These are phyloP conservation scores for Curvularia lunata DNA, from an alignment of 2,329 filamentous ascomycete genomes.

Conservation along the genomic window DNA sequence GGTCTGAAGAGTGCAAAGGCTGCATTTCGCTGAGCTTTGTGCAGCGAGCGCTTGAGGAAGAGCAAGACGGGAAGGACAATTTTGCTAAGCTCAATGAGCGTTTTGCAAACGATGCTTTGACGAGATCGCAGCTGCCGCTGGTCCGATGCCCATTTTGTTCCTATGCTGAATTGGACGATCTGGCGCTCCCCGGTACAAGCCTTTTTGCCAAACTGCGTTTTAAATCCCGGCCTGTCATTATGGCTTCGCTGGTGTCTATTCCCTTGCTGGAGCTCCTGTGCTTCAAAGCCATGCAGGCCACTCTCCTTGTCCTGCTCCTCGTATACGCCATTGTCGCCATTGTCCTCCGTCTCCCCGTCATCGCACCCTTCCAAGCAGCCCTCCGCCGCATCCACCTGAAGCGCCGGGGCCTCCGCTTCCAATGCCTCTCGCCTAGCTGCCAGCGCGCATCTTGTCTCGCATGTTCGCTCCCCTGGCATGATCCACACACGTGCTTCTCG, in stretches of 20 bases:
- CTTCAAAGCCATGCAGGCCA: constrained; percentile 55
- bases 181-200: constrained; percentile 35
- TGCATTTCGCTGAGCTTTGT: constrained; percentile 73
- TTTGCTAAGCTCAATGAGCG: constrained; percentile 79
- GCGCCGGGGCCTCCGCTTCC: constrained; percentile 76
- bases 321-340: constrained; percentile 31
- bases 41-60: constrained; percentile 72
- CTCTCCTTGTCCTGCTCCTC: constrained; percentile 62
- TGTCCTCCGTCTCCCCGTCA: constrained; percentile 34
- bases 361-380: constrained; percentile 62
- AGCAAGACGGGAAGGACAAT: constrained; percentile 73
- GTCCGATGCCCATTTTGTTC: constrained; percentile 88
- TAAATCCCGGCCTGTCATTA: constrained; percentile 40
- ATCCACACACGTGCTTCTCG: constrained; percentile 90
- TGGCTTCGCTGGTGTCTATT: constrained; percentile 36
- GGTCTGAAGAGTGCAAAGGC: constrained; percentile 67
- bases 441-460: constrained; percentile 75
- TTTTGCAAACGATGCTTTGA: constrained; percentile 75
- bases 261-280: constrained; percentile 43
- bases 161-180: constrained; percentile 82
- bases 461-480: constrained; percentile 82
- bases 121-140: constrained; percentile 75
- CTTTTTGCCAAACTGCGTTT: constrained; percentile 35
- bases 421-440: constrained; percentile 75
- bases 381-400: constrained; percentile 72